Conservation (phyloP, 1,284 basidiomycete genomes). For the Schizophyllum commune region DNA sequence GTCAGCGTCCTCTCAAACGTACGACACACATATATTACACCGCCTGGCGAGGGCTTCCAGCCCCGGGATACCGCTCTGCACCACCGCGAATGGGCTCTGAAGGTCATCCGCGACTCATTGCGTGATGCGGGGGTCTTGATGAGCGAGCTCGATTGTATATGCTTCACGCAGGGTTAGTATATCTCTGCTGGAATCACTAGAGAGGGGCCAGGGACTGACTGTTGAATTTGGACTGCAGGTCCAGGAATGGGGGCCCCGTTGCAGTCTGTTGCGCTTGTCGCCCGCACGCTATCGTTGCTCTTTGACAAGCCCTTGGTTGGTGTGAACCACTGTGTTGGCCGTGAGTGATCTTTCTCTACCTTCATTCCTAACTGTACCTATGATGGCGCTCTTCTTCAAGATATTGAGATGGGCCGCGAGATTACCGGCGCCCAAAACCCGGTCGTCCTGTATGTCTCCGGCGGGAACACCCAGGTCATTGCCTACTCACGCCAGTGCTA, state of each 20-base stretch:
- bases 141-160: conserved; percentile 86
- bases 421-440: conserved; percentile 95
- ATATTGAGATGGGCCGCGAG: conserved; percentile 98
- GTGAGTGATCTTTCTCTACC: conserved; percentile 42
- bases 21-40: conserved; percentile 97
- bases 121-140: conserved; percentile 64
- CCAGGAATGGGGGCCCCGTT: conserved; percentile 98
- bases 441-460: conserved; percentile 96
- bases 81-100: conserved; percentile 89
- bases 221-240: conserved; percentile 37
- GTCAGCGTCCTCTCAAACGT: conserved; percentile 74
- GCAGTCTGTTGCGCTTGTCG: conserved; percentile 93
- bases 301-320: conserved; percentile 91
- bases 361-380: background rate
- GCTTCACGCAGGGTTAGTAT: conserved; percentile 84
- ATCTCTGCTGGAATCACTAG: background rate
- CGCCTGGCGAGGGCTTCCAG: conserved; percentile 95
- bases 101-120: conserved; percentile 80
- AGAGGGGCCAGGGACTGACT: background rate
- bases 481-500: conserved; percentile 97
- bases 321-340: conserved; percentile 98
- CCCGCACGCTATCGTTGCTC: conserved; percentile 83
- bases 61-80: conserved; percentile 94
- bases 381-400: conserved; percentile 23
- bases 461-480: conserved; percentile 98